phyloP scores from a whole-genome alignment of 768 basidiomycete genomes.

The Coprinopsis cinerea region DNA sequence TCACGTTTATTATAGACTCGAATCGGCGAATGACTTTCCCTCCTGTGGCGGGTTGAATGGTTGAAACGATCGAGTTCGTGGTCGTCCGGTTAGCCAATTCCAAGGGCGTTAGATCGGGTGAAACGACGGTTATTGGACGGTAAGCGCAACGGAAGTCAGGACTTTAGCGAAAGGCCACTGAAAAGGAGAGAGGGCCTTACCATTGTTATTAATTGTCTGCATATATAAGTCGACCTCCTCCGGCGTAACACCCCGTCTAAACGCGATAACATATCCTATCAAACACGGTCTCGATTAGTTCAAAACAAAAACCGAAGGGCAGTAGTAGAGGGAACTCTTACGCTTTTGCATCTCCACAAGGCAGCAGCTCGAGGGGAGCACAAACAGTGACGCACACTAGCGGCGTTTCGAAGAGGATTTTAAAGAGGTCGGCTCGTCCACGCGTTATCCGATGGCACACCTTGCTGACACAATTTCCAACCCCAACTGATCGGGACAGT shows the following conservation, averaged over 20 bases:
- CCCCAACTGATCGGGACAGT: too few relatives aligned
- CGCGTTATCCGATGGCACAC: too few relatives aligned
- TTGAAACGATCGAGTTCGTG: too few relatives aligned
- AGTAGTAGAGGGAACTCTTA: neutral
- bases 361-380: too few relatives aligned
- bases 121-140: too few relatives aligned
- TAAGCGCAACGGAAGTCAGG: neutral
- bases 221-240: neutral
- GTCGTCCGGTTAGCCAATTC: too few relatives aligned
- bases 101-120: too few relatives aligned
- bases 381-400: too few relatives aligned
- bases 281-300: neutral
- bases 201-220: constrained; percentile 1
- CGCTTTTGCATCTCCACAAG: neutral
- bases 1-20: neutral
- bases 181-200: neutral
- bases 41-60: neutral
- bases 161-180: neutral
- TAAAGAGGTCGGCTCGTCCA: too few relatives aligned
- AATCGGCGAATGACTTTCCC: neutral
- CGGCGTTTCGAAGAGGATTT: too few relatives aligned
- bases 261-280: neutral
- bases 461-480: too few relatives aligned
- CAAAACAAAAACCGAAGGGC: neutral
- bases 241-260: neutral